A percentile compares a stretch with the other conserved stretches of the same genome.
Evolutionary conservation across 257 asterid species (phyloP).

Genomic region (Solanum virginianum): DNA sequence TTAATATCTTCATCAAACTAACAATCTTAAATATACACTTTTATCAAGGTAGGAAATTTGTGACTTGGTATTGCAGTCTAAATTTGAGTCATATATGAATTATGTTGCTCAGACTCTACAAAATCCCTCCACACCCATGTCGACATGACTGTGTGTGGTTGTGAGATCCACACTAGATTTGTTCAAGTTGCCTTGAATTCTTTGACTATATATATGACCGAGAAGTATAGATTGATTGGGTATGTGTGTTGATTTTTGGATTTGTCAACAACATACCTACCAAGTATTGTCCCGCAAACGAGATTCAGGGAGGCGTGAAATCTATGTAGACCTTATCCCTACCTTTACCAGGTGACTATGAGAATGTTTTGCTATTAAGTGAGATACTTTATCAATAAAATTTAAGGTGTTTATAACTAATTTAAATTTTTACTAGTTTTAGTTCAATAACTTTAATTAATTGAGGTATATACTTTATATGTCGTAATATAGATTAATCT

Average conservation of each 20-base stretch:
- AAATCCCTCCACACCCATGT: neutral
- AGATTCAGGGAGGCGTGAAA: neutral
- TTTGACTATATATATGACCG: neutral
- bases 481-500: neutral
- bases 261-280: neutral
- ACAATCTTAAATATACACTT: neutral
- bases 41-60: neutral
- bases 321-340: neutral
- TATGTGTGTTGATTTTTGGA: neutral
- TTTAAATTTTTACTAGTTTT: neutral
- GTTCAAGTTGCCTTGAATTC: neutral
- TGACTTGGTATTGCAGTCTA: neutral
- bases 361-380: neutral
- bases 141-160: neutral
- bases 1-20: neutral
- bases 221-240: neutral
- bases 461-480: neutral
- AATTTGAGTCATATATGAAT: neutral
- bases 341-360: neutral
- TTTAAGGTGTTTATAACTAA: neutral
- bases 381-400: neutral
- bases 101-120: neutral
- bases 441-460: neutral
- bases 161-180: neutral
- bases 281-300: neutral